phyloP scores from a whole-genome alignment of 2,329 filamentous ascomycete genomes.

The Blastomyces parvus region DNA sequence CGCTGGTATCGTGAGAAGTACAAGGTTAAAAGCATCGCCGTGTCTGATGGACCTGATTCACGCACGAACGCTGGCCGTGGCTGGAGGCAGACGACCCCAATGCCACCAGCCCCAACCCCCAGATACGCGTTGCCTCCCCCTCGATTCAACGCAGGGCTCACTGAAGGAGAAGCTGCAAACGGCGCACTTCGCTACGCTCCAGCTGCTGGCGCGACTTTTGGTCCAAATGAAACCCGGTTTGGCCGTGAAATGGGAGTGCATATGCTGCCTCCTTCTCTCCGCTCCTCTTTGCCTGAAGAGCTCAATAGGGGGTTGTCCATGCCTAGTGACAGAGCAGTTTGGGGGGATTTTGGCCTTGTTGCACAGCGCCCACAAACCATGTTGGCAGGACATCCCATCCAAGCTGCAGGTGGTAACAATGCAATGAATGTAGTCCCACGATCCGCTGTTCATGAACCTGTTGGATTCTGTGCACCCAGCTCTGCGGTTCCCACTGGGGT shows the following conservation, averaged over 20 bases:
- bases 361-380: not conserved
- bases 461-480: not conserved
- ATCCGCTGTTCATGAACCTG: not conserved
- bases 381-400: not conserved
- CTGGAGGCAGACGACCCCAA: not conserved
- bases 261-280: not conserved
- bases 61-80: conserved; percentile 5
- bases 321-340: not conserved
- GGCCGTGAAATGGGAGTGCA: not conserved
- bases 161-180: not conserved
- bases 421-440: no score
- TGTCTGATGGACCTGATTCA: not conserved
- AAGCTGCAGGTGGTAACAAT: not conserved
- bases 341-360: not conserved
- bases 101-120: not conserved
- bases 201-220: not conserved
- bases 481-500: not conserved
- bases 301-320: not conserved
- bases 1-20: conserved; percentile 48
- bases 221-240: not conserved
- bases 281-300: not conserved
- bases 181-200: not conserved
- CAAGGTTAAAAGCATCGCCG: conserved; percentile 12
- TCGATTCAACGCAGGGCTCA: not conserved
- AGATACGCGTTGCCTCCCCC: not conserved